phyloP scores from a whole-genome alignment of 106 monocot genomes.

The Hemerocallis citrina region DNA sequence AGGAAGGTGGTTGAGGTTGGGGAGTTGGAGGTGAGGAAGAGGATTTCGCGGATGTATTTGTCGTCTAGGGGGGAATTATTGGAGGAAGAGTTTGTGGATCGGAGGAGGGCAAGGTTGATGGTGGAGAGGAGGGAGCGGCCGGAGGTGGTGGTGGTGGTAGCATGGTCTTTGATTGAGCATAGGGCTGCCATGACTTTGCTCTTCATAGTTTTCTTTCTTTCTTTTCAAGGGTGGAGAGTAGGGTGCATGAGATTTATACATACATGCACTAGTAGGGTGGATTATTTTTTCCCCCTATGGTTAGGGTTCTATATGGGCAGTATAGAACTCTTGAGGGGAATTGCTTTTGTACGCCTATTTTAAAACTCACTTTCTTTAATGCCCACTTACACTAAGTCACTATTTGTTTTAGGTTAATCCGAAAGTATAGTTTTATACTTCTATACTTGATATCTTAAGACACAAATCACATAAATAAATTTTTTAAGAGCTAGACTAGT shows the following conservation, averaged over 20 bases:
- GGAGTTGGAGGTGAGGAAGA: conserved; percentile 57
- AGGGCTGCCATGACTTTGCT: conserved; percentile 44
- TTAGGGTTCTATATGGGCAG: neutral
- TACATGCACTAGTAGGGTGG: conserved; percentile 8
- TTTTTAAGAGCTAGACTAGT: too few species aligned
- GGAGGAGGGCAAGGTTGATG: conserved; percentile 36
- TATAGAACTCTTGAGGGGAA: too few species aligned
- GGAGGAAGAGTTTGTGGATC: conserved; percentile 34
- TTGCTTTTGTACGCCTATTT: too few species aligned
- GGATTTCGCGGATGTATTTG: conserved; percentile 51
- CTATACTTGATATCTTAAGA: neutral
- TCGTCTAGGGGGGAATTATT: conserved; percentile 25
- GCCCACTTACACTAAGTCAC: too few species aligned
- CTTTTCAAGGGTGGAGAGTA: neutral
- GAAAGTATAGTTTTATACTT: neutral
- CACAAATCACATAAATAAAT: too few species aligned
- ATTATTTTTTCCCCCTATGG: too few species aligned
- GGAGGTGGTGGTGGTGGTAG: conserved; percentile 7
- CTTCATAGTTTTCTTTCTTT: conserved; percentile 50
- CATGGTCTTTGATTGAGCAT: conserved; percentile 27
- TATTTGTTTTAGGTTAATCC: too few species aligned
- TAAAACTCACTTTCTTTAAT: too few species aligned
- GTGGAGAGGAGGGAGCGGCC: conserved; percentile 31
- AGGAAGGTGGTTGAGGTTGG: conserved; percentile 57
- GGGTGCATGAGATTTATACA: conserved; percentile 22